Conservation (phyloP, 2,329 filamentous ascomycete species). For the Ophiocordyceps australis region DNA sequence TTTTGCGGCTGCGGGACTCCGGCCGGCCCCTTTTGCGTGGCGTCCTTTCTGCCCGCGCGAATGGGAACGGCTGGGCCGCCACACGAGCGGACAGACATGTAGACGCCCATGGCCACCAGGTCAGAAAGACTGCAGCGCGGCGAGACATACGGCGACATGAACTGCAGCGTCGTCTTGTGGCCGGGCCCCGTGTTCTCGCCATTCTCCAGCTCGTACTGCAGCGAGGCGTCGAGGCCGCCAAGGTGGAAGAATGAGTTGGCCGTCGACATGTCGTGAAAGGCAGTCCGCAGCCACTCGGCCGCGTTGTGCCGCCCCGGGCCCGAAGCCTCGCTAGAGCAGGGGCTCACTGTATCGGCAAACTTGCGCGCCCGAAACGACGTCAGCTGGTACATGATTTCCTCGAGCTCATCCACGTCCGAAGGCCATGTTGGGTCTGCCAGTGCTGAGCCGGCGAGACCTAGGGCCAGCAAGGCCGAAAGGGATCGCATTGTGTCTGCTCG, state of each 20-base stretch:
- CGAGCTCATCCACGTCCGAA: slow-evolving; percentile 37
- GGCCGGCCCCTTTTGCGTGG: slow-evolving; percentile 21
- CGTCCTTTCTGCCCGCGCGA: slow-evolving; percentile 34
- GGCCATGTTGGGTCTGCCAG: slow-evolving; percentile 41
- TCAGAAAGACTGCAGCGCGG: slow-evolving; percentile 34
- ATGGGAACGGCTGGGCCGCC: slow-evolving; percentile 37
- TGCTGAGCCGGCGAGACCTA: slow-evolving; percentile 15
- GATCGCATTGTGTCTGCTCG: slow-evolving; percentile 7
- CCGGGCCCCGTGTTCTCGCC: slow-evolving; percentile 38
- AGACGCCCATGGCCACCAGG: slow-evolving; percentile 37
- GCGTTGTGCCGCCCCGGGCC: slow-evolving; percentile 37
- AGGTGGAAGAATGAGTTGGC: slow-evolving; percentile 24
- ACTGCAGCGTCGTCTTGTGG: slow-evolving; percentile 32
- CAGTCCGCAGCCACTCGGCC: slow-evolving; percentile 42
- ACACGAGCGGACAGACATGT: slow-evolving; percentile 38
- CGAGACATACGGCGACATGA: slow-evolving; percentile 33
- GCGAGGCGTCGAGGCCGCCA: slow-evolving; percentile 40
- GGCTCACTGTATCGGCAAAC: slow-evolving; percentile 37
- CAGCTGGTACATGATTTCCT: slow-evolving; percentile 44
- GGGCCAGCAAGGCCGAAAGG: slow-evolving; percentile 10
- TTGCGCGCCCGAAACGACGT: slow-evolving; percentile 32
- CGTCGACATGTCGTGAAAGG: slow-evolving; percentile 44
- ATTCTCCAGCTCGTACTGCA: slow-evolving; percentile 37
- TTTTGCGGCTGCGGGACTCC: slow-evolving; percentile 42
- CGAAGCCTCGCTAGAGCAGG: slow-evolving; percentile 33